Conservation (phyloP, 2,329 filamentous ascomycete genomes). For the Cladophialophora psammophila region DNA sequence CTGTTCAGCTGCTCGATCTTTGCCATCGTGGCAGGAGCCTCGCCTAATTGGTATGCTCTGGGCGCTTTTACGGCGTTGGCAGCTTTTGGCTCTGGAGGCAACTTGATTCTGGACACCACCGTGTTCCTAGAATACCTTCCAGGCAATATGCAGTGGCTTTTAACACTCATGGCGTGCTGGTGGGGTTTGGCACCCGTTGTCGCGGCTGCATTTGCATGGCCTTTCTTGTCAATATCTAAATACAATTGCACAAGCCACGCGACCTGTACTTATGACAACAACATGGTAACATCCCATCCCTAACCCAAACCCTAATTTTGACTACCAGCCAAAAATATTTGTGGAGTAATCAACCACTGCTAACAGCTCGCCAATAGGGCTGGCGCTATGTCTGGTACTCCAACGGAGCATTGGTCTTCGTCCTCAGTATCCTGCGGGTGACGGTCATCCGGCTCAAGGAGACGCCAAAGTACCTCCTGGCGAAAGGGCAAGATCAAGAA, state of each 20-base stretch:
- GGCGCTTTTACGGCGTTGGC: slow-evolving; percentile 36
- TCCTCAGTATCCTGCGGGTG: slow-evolving; percentile 75
- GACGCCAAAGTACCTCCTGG: slow-evolving; percentile 78
- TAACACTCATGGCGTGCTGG: slow-evolving; percentile 47
- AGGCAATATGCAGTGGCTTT: slow-evolving; percentile 67
- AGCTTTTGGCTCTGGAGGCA: slow-evolving; percentile 47
- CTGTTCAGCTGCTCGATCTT: slow-evolving; percentile 69
- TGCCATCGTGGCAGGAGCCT: slow-evolving; percentile 69
- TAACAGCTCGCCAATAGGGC: slow-evolving; percentile 55
- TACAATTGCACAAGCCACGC: slow-evolving; percentile 43
- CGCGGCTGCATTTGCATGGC: slow-evolving; percentile 39
- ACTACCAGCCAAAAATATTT: too few species aligned
- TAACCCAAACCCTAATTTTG: too few species aligned
- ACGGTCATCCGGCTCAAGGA: slow-evolving; percentile 74
- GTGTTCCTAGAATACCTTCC: slow-evolving; percentile 67
- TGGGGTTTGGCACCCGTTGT: slow-evolving; percentile 44
- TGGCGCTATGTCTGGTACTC: slow-evolving; percentile 77
- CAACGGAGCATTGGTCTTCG: slow-evolving; percentile 72
- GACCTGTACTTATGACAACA: slow-evolving; percentile 59
- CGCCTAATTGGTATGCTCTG: slow-evolving; percentile 61
- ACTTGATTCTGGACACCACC: slow-evolving; percentile 48
- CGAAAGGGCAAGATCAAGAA: slow-evolving; percentile 72
- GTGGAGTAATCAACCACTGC: background rate
- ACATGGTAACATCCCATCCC: slow-evolving; percentile 44
- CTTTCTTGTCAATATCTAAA: slow-evolving; percentile 31